Percentiles rank a stretch among this genome's conserved stretches.
Evolutionary conservation across 148 eudicot species (phyloP).

Genomic region (Spergularia marina): DNA sequence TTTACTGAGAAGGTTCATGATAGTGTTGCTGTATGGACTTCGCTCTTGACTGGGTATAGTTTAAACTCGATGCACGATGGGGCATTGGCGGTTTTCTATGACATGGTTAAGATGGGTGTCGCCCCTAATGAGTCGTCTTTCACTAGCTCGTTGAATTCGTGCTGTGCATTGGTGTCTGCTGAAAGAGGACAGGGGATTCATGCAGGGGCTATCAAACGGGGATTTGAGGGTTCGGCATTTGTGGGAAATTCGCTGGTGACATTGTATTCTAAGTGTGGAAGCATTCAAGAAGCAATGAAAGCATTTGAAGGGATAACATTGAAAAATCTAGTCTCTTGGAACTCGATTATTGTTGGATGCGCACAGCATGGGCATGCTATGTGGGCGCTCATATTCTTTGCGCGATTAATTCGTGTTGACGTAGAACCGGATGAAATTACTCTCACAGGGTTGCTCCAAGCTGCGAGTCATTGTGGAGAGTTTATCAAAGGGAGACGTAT

Average conservation of each 20-base stretch:
- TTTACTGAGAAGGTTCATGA: slow-evolving; percentile 51
- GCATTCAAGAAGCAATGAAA: slow-evolving; percentile 40
- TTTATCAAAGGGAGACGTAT: slow-evolving; percentile 50
- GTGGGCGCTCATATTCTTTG: slow-evolving; percentile 50
- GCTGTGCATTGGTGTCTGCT: slow-evolving; percentile 46
- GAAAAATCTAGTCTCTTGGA: slow-evolving; percentile 86
- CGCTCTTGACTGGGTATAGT: slow-evolving; percentile 70
- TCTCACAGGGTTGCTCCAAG: slow-evolving; percentile 68
- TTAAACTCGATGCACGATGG: slow-evolving; percentile 45
- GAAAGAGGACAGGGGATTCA: slow-evolving; percentile 58
- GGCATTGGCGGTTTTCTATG: slow-evolving; percentile 52
- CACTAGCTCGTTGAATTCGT: slow-evolving; percentile 72
- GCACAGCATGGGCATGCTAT: slow-evolving; percentile 62
- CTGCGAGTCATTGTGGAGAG: slow-evolving; percentile 65
- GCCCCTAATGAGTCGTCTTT: slow-evolving; percentile 83
- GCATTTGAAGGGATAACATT: slow-evolving; percentile 43
- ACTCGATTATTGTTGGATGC: slow-evolving; percentile 73
- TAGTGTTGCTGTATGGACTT: slow-evolving; percentile 85
- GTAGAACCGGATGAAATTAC: slow-evolving; percentile 67
- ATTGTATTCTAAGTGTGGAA: slow-evolving; percentile 67
- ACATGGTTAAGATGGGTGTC: slow-evolving; percentile 52
- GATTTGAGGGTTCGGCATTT: slow-evolving; percentile 49
- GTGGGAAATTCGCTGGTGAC: slow-evolving; percentile 76
- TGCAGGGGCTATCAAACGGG: slow-evolving; percentile 44
- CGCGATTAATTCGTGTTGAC: slow-evolving; percentile 51